phyloP scores from a whole-genome alignment of 2,329 filamentous ascomycete genomes.

The Phialophora chinensis region DNA sequence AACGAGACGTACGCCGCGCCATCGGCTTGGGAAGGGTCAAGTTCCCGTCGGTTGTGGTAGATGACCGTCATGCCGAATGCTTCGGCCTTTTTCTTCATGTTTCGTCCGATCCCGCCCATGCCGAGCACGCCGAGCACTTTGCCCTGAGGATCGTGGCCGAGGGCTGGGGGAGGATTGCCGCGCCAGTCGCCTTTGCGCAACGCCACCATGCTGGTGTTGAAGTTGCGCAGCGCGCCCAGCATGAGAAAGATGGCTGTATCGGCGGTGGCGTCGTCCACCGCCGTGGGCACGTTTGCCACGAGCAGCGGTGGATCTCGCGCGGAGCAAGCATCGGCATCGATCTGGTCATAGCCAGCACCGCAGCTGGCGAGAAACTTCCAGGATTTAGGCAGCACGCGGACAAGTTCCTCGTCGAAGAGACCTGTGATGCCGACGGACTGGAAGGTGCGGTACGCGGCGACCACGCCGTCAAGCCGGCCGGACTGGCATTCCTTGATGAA shows the following conservation, averaged over 20 bases:
- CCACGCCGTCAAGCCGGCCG: conserved; percentile 69
- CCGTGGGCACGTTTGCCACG: conserved; percentile 81
- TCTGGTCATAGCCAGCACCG: conserved; percentile 79
- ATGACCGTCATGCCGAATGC: conserved; percentile 42
- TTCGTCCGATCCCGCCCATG: conserved; percentile 84
- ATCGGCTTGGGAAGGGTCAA: conserved; percentile 43
- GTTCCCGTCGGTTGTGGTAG: conserved; percentile 40
- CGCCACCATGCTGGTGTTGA: conserved; percentile 69
- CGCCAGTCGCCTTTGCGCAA: conserved; percentile 73
- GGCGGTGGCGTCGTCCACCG: conserved; percentile 82
- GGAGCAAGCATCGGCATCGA: conserved; percentile 75
- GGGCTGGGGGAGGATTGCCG: conserved; percentile 59
- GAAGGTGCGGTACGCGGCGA: conserved; percentile 75
- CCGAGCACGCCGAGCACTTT: conserved; percentile 81
- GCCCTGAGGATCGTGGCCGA: conserved; percentile 78
- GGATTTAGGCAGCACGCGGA: conserved; percentile 55
- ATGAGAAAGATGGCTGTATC: conserved; percentile 82
- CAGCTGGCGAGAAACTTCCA: conserved; percentile 48
- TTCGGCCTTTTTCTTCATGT: conserved; percentile 62
- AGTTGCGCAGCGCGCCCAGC: conserved; percentile 76
- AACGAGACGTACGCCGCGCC: conserved; percentile 73
- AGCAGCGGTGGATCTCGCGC: conserved; percentile 61
- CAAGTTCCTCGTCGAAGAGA: conserved; percentile 71
- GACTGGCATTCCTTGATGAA: conserved; percentile 72
- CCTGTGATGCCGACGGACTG: conserved; percentile 69